Conservation (phyloP, 441 rosid species). For the Hypseocharis bilobata region DNA sequence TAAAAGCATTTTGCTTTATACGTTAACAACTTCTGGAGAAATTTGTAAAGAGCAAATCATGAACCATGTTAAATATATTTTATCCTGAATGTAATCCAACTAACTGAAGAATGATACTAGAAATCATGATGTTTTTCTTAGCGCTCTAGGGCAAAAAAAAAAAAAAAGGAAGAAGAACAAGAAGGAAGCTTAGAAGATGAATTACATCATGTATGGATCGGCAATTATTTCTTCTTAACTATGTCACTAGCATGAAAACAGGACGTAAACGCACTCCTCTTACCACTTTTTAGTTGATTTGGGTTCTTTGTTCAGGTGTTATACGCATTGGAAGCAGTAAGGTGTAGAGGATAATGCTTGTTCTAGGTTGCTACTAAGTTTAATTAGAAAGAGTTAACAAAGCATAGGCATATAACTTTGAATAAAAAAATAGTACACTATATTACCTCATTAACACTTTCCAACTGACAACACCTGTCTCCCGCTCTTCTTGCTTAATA, state of each 20-base stretch:
- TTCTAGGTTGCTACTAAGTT: no score
- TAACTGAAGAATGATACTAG: not conserved
- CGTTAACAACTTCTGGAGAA: not conserved
- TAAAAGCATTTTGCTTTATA: not conserved
- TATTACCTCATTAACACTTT: slow-evolving; percentile 66
- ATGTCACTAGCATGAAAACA: not conserved
- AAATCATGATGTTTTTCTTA: not conserved
- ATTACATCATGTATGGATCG: not conserved
- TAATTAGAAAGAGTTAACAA: not conserved
- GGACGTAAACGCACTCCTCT: not conserved
- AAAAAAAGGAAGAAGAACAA: no score
- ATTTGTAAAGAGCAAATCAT: not conserved
- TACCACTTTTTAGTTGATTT: not conserved
- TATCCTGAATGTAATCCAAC: not conserved
- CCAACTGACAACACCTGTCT: slow-evolving; percentile 89
- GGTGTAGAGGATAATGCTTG: not conserved
- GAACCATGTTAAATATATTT: not conserved
- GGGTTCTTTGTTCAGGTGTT: not conserved
- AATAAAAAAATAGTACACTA: slow-evolving; percentile 9
- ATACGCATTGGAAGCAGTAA: not conserved
- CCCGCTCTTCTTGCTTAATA: slow-evolving; percentile 92
- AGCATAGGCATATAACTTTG: not conserved
- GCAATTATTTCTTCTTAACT: not conserved
- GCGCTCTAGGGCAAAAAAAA: no score
- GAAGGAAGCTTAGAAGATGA: not conserved